Evolutionary conservation across 805 yeast species (phyloP).

Genomic region (Blastobotrys terrestris): DNA sequence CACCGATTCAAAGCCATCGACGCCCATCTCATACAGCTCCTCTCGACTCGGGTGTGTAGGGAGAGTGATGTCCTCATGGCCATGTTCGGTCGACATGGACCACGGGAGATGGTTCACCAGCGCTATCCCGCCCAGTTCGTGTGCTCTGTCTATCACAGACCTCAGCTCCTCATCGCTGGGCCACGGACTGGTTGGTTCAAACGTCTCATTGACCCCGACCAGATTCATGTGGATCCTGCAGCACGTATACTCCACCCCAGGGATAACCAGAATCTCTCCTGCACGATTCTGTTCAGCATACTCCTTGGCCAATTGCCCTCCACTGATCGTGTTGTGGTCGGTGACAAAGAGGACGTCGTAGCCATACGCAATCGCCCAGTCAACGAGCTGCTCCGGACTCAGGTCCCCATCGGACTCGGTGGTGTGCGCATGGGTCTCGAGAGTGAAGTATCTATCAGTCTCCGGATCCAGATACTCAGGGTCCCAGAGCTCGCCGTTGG

Average conservation of each 20-base stretch:
- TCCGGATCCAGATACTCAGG: neutral
- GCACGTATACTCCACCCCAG: conserved; percentile 23
- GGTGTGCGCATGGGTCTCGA: conserved; percentile 22
- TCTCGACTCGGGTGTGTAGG: conserved; percentile 18
- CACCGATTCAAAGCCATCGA: conserved; percentile 21
- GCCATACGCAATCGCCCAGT: conserved; percentile 24
- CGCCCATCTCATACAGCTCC: conserved; percentile 19
- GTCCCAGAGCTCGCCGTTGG: conserved; percentile 12
- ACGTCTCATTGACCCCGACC: conserved; percentile 21
- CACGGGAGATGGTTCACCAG: conserved; percentile 23
- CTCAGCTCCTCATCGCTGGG: conserved; percentile 20
- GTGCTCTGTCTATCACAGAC: conserved; percentile 15
- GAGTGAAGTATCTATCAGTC: neutral
- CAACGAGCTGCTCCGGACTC: conserved; percentile 20
- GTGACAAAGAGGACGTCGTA: conserved; percentile 20
- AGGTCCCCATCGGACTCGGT: conserved; percentile 19
- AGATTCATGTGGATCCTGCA: conserved; percentile 25
- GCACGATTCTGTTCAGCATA: conserved; percentile 10
- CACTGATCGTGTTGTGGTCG: conserved; percentile 21
- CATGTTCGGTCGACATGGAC: conserved; percentile 18
- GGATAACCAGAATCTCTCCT: conserved; percentile 18
- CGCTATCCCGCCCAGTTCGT: conserved; percentile 21
- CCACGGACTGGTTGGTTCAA: conserved; percentile 16
- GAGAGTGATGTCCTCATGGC: conserved; percentile 14
- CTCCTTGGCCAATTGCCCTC: conserved; percentile 17